Conservation (phyloP, 176 grass and related monocot species). For the Carex cristatella region DNA sequence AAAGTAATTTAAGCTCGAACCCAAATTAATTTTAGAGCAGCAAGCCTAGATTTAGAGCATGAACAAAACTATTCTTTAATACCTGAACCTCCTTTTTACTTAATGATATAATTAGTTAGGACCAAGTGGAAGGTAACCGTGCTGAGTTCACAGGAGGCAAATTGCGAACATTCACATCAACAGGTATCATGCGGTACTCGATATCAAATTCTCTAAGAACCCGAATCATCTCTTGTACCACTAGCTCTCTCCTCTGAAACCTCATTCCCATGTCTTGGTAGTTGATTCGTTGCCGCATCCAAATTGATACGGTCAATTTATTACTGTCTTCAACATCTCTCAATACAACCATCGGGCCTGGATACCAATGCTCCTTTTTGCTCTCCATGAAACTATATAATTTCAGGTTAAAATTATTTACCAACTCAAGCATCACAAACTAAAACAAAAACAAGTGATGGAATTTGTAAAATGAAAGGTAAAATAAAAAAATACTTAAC, state of each 20-base stretch:
- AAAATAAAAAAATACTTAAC: constrained; percentile 30
- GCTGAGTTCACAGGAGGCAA: constrained; percentile 39
- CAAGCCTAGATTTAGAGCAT: constrained; percentile 8
- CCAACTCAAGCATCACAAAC: not conserved
- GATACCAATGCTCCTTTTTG: constrained; percentile 97
- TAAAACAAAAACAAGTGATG: not conserved
- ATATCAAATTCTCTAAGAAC: constrained; percentile 70
- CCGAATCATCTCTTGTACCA: constrained; percentile 84
- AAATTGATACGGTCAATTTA: constrained; percentile 68
- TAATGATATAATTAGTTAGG: not conserved
- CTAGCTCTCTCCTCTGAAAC: constrained; percentile 67
- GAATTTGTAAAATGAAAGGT: not conserved
- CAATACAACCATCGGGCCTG: constrained; percentile 56
- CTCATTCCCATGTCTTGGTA: constrained; percentile 74
- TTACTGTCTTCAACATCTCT: constrained; percentile 73
- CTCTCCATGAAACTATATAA: constrained; percentile 66
- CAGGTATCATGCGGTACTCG: constrained; percentile 74
- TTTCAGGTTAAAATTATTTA: not conserved
- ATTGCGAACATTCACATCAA: constrained; percentile 69
- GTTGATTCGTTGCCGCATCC: constrained; percentile 89
- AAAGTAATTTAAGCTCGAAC: not conserved
- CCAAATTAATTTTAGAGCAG: not conserved
- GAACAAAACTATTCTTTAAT: not conserved
- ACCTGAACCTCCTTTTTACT: not conserved
- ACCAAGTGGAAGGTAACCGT: constrained; percentile 70